Evolutionary conservation across 371 early-diverging fungal species (phyloP), one percentile per base, ranked within the genome.

Genomic region (Enterospora canceri): DNA sequence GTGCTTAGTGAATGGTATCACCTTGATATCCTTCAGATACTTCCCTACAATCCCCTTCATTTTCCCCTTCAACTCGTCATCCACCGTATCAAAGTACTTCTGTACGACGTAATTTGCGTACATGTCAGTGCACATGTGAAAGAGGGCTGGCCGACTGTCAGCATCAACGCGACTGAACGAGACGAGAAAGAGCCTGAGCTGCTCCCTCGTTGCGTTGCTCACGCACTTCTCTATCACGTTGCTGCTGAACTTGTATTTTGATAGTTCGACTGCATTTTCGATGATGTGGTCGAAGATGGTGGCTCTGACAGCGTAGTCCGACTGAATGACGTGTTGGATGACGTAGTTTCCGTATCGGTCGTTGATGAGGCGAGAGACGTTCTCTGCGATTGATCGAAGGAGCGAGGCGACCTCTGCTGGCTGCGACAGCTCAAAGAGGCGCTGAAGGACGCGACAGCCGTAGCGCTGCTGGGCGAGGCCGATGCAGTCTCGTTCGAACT

Each of bases 271-370:
- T 33, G 69, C 54, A 51, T 75, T 69, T 30, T 70, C 58, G 18
- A 76, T 65, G 21, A 98, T 87, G 71, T 90, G 89, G 59, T 83
- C 83, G 48, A 93, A 86, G 8, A 98, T 88, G 1, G 50, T 55
- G 15, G 68, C 69, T 70, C 87, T 87, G 58, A 94, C 92, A 53
- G 87, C 86, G 73, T 94, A 93, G 4, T 60, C 29, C 5, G 63
- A 12, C 75, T 94, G 94, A 57, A 98, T 82, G 32, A 98, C 88
- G 74, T 97, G 97, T 76, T 98, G 99, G 60, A 98, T 91, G 34
- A 98, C 92, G 82, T 98, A 98, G 83, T 98, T 98, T 63, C 99
- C 99, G 72, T 96, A 98, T 80, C 95, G 96, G 76, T 98, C 94
- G 79, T 93, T 91, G 12, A 95, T 91, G 32, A 98, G 83, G 64